Base-by-base conservation (phyloP, 2,329 filamentous ascomycete genomes). In the Talaromyces atroroseus region DNA sequence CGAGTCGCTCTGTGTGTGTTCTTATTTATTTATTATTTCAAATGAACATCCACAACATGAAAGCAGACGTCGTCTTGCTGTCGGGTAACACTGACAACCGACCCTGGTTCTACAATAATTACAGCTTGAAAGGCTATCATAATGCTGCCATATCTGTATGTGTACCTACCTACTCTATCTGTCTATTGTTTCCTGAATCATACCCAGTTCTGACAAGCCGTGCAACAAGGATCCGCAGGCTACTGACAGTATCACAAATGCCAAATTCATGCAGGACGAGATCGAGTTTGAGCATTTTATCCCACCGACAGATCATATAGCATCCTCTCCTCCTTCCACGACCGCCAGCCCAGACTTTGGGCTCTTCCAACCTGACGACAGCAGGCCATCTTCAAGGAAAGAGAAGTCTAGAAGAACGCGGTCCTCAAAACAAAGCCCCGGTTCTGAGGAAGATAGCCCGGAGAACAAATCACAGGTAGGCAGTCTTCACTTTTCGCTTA, bases 221-320 rank as follows among this genome's bases (percentile, higher is more conserved):
- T 36, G 6, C 6, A 40, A 40, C 36, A 40, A 40, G 36, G 36
- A 40, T 40, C 16, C n/a, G n/a, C 16, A n/a, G 16, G n/a, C 40
- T 10, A 5, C 40, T 10, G 40, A 44, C 40, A 21, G 14, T 46
- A 10, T 21, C 50, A 46, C 38, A 4, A 18, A 38, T n/a, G 5
- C 24, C 38, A 14, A 52, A 21, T 42, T 24, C 14, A 45, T 52
- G 16, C 45, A 54, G 18, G 52, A 58, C 5, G 50, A 54, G n/a
- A 34, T 54, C 20, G 34, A 29, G 5, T 58, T 58, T n/a, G 56
- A 58, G n/a, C 46, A 52, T 20, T 58, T 54, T 29, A 34, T 58
- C 11, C 56, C 56, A 18, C 46, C 56, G 11, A 21, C 44, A 46
- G 36, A 42, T 14, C 45, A 54, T 11, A 49, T 47, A 32, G 46